Conservation (phyloP, 1,139 yeast genomes). For the Kodamaea suecica region DNA sequence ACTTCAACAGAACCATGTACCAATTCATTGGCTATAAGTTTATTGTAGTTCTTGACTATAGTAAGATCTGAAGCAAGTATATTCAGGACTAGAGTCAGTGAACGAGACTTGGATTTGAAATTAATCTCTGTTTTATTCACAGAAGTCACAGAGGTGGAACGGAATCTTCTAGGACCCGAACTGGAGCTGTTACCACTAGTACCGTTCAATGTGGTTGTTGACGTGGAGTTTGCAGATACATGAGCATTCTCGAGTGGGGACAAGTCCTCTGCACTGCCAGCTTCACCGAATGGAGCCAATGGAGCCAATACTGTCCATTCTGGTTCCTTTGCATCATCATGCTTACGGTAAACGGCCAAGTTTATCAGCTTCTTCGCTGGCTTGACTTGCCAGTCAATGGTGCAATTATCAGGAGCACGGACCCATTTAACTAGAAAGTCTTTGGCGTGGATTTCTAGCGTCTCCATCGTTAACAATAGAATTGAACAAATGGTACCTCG, state of each 20-base stretch:
- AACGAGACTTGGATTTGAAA: slow-evolving; percentile 35
- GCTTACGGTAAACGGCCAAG: slow-evolving; percentile 55
- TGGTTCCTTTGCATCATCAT: slow-evolving; percentile 14
- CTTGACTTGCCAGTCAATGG: slow-evolving; percentile 75
- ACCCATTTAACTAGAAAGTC: slow-evolving; percentile 92
- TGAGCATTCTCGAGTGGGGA: slow-evolving; percentile 2
- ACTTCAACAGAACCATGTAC: slow-evolving; percentile 63
- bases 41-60: slow-evolving; percentile 37
- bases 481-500: not conserved
- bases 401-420: slow-evolving; percentile 63
- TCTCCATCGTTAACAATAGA: slow-evolving; percentile 52
- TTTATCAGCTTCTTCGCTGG: slow-evolving; percentile 83
- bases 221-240: not conserved
- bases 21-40: slow-evolving; percentile 52
- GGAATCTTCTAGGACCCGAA: slow-evolving; percentile 16
- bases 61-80: slow-evolving; percentile 38
- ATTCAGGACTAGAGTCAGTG: slow-evolving; percentile 33
- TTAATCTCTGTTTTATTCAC: slow-evolving; percentile 32
- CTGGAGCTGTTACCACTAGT: slow-evolving; percentile 1
- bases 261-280: slow-evolving; percentile 6
- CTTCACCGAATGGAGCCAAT: slow-evolving; percentile 1
- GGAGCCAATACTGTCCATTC: slow-evolving; percentile 1
- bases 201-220: no score
- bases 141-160: slow-evolving; percentile 37
- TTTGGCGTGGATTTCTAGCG: slow-evolving; percentile 84